Base-by-base conservation (phyloP, 352 stramenopile genomes). In the Pilasporangium apinafurcum region DNA sequence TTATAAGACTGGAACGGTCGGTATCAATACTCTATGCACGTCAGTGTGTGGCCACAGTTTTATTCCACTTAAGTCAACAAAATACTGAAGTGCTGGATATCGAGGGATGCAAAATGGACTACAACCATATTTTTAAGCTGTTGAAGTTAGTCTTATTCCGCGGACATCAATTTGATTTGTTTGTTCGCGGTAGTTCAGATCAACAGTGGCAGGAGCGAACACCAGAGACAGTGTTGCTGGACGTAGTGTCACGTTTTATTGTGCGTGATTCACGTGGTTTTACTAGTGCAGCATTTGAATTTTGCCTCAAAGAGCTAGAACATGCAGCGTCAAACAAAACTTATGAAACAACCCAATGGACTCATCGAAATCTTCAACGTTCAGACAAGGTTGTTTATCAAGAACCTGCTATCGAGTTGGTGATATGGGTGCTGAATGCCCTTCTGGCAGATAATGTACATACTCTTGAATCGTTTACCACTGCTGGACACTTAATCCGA, bases 371-470 rank as follows among this genome's bases (percentile, higher is more conserved):
- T 2, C 55, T 92, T 4, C 30, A 47, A 34, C 60, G 64, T 14
- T n/a, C 57, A 6, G 84, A 95, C 40, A 46, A 44, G 6, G 53
- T 44, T 2, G 68, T 75, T 12, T 8, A 69, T 7, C 31, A 58
- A n/a, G 77, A 92, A 13, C 78, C 86, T 12, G 76, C 63, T 13
- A 60, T 96, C n/a, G 83, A 96, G 51, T 48, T 92, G 7, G 68
- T 69, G n/a, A n/a, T n/a, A n/a, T n/a, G n/a, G n/a, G n/a, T n/a
- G n/a, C n/a, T n/a, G n/a, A n/a, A n/a, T n/a, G n/a, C n/a, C n/a
- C n/a, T n/a, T n/a, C n/a, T n/a, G n/a, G n/a, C n/a, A n/a, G n/a
- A n/a, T n/a, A n/a, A n/a, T n/a, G n/a, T n/a, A n/a, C n/a, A n/a
- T n/a, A n/a, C n/a, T n/a, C n/a, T n/a, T n/a, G n/a, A n/a, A n/a